Base-by-base conservation (phyloP, 257 asterid genomes). In the Fraxinus quadrangulata region DNA sequence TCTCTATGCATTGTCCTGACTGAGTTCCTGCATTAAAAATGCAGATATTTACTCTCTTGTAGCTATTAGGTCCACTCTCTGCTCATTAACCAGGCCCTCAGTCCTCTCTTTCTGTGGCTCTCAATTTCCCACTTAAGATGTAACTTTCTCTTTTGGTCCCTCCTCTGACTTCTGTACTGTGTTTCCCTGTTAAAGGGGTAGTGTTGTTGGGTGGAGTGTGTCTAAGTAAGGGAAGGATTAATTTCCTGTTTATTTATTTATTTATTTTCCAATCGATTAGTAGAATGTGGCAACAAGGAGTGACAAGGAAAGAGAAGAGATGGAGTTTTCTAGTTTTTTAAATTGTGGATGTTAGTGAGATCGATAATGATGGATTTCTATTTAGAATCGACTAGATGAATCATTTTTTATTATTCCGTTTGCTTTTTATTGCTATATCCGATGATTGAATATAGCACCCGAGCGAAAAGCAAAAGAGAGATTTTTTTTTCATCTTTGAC, bases 121-220 rank as follows among this genome's bases (percentile, higher is more conserved):
- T 49, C 7, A 19, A 13, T 72, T 73, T 28, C 36, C 24, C 69
- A 2, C 76, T 34, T 23, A 74, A 49, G 37, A 81, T 67, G 14
- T 11, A 75, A 80, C 79, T 81, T 79, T 78, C 82, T 82, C 77
- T 17, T 65, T 78, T 82, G 87, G 90, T 84, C 87, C 88, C 81
- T 80, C 69, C 78, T 56, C 71, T 81, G 73, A 51, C 31, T 21
- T 56, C 74, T 78, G 78, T 78, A 75, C 81, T 42, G 68, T 78
- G 81, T 71, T 72, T 39, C 74, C 73, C 80, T 72, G 71, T 75
- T 74, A 36, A 67, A 59, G 70, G 61, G 78, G 78, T 66, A 67
- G 39, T 31, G 72, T 72, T 47, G 76, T 72, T 72, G 54, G 39
- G 11, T 70, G 65, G 67, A 19, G 63, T 33, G 36, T 33, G 66